phyloP scores from a whole-genome alignment of 495 filamentous ascomycete genomes.

The Annulohypoxylon stygium region DNA sequence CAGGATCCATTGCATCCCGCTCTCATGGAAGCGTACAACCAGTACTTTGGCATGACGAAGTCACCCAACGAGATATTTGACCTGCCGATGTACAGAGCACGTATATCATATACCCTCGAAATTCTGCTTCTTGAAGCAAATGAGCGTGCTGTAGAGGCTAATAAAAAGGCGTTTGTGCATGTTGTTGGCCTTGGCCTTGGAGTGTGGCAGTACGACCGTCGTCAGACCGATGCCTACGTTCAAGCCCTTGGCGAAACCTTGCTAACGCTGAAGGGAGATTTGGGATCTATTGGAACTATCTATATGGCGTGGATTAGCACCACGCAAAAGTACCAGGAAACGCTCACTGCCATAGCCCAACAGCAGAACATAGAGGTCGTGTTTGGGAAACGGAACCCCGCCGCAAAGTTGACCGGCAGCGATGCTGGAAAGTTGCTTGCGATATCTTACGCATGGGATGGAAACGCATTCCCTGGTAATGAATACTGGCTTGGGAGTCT shows the following conservation, averaged over 20 bases:
- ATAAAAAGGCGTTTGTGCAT: conserved; percentile 52
- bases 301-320: conserved; percentile 38
- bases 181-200: conserved; percentile 57
- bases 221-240: conserved; percentile 44
- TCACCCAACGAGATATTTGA: conserved; percentile 23
- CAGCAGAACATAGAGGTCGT: conserved; percentile 39
- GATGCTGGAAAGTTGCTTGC: conserved; percentile 49
- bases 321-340: background rate
- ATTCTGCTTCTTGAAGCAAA: conserved; percentile 53
- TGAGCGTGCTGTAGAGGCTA: conserved; percentile 37
- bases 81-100: conserved; percentile 41
- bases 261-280: background rate
- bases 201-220: conserved; percentile 44
- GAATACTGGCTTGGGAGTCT: conserved; percentile 55
- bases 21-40: conserved; percentile 37
- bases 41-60: conserved; percentile 32
- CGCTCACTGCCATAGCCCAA: background rate
- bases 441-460: conserved; percentile 58
- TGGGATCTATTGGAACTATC: conserved; percentile 32
- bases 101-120: conserved; percentile 48
- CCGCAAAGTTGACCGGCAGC: conserved; percentile 43
- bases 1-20: conserved; percentile 28
- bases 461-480: conserved; percentile 56
- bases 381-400: conserved; percentile 52
- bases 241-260: conserved; percentile 41